Base-by-base conservation (phyloP, 1,139 yeast species). In the Pichia sorboxylosa region DNA sequence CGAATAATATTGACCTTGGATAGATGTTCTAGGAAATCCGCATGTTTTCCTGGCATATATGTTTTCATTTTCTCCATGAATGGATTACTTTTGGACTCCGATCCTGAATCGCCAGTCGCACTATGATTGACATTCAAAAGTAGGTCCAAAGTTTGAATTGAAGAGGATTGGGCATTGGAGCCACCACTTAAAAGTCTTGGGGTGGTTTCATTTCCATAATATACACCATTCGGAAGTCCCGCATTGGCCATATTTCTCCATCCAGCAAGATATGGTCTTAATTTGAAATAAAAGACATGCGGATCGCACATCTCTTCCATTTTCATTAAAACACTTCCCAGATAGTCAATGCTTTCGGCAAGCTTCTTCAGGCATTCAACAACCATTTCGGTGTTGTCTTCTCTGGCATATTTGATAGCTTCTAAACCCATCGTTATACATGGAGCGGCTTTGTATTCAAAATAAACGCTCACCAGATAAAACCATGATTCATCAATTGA, bases 261-360 rank as follows among this genome's bases (percentile, higher is more conserved):
- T 1, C 96, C 97, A 0, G 96, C 95, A 38, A 87, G 61, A 49
- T 70, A 87, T 0, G 97, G 96, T 47, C 97, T 68, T 34, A 87
- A 69, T 42, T 92, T 69, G 58, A 70, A 81, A 54, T 83, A 87
- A 51, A 87, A 87, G 2, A 79, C 76, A 52, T 84, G 93, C 2
- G 97, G 96, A 51, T 85, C 95, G 54, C 96, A 84, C 81, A 80
- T 80, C 44, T 85, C 94, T 51, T 82, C 87, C 93, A 87, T 82
- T 46, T 73, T 68, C 71, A 78, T 72, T 44, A 87, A 58, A 0
- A 81, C 69, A 3, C 78, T 63, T n/a, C 87, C 92, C 44, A 87
- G 61, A 36, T 63, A 61, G 51, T 83, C 94, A 30, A 87, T 79
- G 29, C 69, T 59, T 51, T 80, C 83, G 1, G 95, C 94, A 37